Conservation (phyloP, 2,329 filamentous ascomycete species). For the Diplodia intermedia region DNA sequence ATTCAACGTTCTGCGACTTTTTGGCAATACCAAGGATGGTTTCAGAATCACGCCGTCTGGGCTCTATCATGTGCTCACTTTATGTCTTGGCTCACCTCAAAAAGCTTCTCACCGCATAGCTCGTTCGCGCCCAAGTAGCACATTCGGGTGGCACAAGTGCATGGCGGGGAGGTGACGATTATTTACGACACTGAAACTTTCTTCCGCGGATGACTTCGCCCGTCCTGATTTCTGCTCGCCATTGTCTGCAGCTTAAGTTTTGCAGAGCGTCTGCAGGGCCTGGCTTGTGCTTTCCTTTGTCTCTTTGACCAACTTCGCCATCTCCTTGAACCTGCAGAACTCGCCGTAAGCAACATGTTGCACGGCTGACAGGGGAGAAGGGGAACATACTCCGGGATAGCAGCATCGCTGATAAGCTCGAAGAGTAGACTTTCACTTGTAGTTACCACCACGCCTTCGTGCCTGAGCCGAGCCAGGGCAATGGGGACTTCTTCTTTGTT, state of each 20-base stretch:
- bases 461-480: constrained; percentile 76
- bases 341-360: neutral
- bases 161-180: neutral
- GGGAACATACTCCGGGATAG: constrained; percentile 60
- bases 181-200: neutral
- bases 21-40: neutral
- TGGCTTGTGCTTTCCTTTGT: constrained; percentile 72
- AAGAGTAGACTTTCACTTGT: constrained; percentile 90
- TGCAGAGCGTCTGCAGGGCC: constrained; percentile 70
- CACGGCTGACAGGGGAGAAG: neutral
- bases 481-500: constrained; percentile 82
- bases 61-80: neutral
- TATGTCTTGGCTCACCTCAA: neutral
- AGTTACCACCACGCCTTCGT: constrained; percentile 79
- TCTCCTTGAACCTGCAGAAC: constrained; percentile 66
- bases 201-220: neutral
- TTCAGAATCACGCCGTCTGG: neutral
- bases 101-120: neutral
- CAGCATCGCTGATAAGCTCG: constrained; percentile 85
- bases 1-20: neutral
- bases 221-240: neutral
- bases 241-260: constrained; percentile 52
- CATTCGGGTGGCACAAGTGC: neutral
- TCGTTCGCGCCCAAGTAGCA: neutral
- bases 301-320: constrained; percentile 82